Base-by-base conservation (phyloP, 805 yeast genomes). In the Cyberlindnera bimundalis region DNA sequence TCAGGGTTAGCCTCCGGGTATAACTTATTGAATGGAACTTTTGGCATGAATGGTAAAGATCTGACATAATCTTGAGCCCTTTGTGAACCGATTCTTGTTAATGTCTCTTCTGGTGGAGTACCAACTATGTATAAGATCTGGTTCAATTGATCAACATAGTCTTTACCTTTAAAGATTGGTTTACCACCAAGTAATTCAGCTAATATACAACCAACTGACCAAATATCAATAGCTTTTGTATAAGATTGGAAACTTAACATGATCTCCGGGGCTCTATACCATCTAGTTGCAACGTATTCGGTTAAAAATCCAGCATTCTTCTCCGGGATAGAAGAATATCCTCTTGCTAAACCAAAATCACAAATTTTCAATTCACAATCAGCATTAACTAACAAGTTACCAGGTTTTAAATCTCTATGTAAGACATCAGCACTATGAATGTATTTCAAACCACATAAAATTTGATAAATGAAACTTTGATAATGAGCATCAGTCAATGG, bases 241-340 rank as follows among this genome's bases (percentile, higher is more conserved):
- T 91, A 91, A 44, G 90, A 87, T 61, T 93, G 95, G 68, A 86
- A 88, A 49, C 95, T 83, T 40, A 93, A 71, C 89, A 93, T 91
- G 64, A 93, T 89, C 59, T 93, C 99, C 0, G 99, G 99, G 3
- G 99, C 99, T 52, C 99, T 73, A 64, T 93, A 93, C 99, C 99
- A 93, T 61, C 99, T 75, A 1, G 99, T 93, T 24, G 99, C 98
- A 20, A 93, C 99, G 60, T 93, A 93, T 62, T 91, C 98, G 1
- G 99, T 93, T 71, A 91, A 68, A 56, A 88, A 91, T n/a, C 96
- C 97, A 24, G 85, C 84, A 53, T 89, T 88, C 53, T 81, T 85
- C 45, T 81, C 90, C 1, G 89, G 85, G 55, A 81, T 83, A 45
- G 79, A 79, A 9, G 88, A 79, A 52, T 84, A 89, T 27, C 97